phyloP scores from a whole-genome alignment of 306 rosid genomes.

The Quercus engelmannii region DNA sequence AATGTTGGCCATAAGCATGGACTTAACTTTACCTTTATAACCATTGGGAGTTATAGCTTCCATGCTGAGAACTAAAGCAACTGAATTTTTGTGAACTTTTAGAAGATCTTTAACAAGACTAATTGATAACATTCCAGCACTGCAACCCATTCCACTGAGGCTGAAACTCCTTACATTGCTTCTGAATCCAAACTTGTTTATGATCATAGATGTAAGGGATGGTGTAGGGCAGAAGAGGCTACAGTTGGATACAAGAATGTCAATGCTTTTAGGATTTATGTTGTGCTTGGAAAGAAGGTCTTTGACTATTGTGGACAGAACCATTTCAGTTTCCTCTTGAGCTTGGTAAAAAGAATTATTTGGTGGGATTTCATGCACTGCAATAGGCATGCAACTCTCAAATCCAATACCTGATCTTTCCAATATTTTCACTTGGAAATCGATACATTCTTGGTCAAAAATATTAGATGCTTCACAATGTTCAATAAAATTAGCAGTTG shows the following conservation, averaged over 20 bases:
- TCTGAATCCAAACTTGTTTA: conserved; percentile 62
- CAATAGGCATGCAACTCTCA: conserved; percentile 49
- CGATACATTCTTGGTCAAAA: conserved; percentile 21
- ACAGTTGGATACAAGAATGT: conserved; percentile 69
- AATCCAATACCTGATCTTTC: conserved; percentile 66
- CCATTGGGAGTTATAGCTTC: conserved; percentile 63
- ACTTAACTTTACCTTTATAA: conserved; percentile 44
- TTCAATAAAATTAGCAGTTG: conserved; percentile 41
- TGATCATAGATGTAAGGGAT: conserved; percentile 60
- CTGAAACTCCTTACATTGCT: conserved; percentile 54
- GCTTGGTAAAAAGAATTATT: conserved; percentile 9
- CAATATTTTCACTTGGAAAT: conserved; percentile 42
- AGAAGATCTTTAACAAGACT: conserved; percentile 60
- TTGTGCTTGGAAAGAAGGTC: conserved; percentile 52
- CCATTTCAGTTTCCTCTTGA: conserved; percentile 42
- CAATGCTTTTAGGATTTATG: conserved; percentile 58
- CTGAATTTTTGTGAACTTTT: conserved; percentile 51
- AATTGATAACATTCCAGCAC: conserved; percentile 67
- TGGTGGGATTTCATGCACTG: conserved; percentile 51
- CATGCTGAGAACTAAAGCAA: conserved; percentile 64
- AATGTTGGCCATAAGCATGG: conserved; percentile 57
- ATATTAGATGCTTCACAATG: not conserved
- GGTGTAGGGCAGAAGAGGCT: conserved; percentile 75
- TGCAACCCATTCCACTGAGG: conserved; percentile 78
- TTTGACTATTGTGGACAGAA: conserved; percentile 43